phyloP scores from a whole-genome alignment of 352 stramenopile species.

The Phytophthora syringae region DNA sequence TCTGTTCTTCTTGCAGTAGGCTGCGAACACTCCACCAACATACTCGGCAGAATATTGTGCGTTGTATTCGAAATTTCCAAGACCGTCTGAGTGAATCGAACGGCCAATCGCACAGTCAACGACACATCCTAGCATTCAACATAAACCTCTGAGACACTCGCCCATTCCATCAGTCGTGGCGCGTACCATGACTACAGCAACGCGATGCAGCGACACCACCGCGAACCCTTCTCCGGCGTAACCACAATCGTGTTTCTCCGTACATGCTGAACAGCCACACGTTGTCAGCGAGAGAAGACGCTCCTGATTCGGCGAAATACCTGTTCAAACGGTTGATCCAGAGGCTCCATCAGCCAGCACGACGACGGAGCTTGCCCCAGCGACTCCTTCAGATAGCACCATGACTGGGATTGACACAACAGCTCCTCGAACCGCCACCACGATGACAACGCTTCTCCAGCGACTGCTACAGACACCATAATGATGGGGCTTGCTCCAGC shows the following conservation, averaged over 20 bases:
- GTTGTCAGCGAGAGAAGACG: neutral
- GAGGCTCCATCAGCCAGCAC: too few species aligned
- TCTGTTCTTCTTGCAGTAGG: constrained; percentile 17
- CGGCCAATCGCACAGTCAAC: neutral
- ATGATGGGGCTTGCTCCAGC: too few species aligned
- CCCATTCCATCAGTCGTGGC: neutral
- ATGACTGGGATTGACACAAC: too few species aligned
- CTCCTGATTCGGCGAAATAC: too few species aligned
- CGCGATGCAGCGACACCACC: neutral
- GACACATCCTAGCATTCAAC: neutral
- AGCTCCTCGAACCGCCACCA: too few species aligned
- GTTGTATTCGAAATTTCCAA: neutral
- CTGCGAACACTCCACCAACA: constrained; percentile 6
- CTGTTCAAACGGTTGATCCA: too few species aligned
- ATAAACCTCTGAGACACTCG: neutral
- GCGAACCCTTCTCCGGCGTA: neutral
- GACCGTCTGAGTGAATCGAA: neutral
- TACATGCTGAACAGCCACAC: neutral
- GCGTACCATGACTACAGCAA: neutral
- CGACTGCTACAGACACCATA: too few species aligned
- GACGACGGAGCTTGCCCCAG: too few species aligned
- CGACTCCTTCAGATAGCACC: too few species aligned
- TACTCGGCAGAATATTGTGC: constrained; percentile 12
- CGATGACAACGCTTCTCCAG: too few species aligned
- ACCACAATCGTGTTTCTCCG: neutral